Evolutionary conservation across 2,329 filamentous ascomycete genomes (phyloP), one percentile per base, ranked within the genome.

Genomic region (Colletotrichum salicis): DNA sequence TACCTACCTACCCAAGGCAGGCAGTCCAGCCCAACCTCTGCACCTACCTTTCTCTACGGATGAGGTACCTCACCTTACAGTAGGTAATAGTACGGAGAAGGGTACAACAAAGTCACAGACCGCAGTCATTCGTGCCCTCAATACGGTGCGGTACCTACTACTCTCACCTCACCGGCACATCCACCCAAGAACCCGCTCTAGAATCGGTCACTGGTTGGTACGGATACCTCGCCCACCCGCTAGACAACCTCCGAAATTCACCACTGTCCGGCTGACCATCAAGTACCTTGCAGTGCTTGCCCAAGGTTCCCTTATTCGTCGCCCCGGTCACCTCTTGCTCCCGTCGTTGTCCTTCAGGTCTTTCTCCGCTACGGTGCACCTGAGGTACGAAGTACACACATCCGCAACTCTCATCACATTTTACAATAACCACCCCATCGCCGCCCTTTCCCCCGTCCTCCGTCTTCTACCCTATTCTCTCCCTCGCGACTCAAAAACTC

Each of bases 231-330:
- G 33, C 24, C 67, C 56, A 56, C 56, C 64, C 48, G 52, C 41
- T 66, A 58, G 56, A 66, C 33, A 33, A 60, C 33, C 65, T 60
- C 24, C 22, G 65, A 71, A 71, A 71, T 69, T 69, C 69, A 71
- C 65, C 27, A 60, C 45, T 71, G 69, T 71, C 64, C 69, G 65
- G 65, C 69, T 71, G 69, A 71, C 65, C 69, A 58, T 45, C 12
- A 68, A 35, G 29, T 69, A 64, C 69, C 15, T 41, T 41, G 37
- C 19, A 41, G 6, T 15, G 15, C 37, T 41, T 52, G 41, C 33
- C 37, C 37, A 63, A 62, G 37, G 35, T 56, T 29, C 55, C n/a
- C 27, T 51, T 33, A 35, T 64, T 62, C 68, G 62, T 70, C 67
- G 65, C 62, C 68, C 68, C 33, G 57, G 68, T 62, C 57, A 61